Percentiles rank a stretch among this genome's conserved stretches.
Evolutionary conservation across 2,329 filamentous ascomycete species (phyloP).

Genomic region (Sclerotinia subarctica): DNA sequence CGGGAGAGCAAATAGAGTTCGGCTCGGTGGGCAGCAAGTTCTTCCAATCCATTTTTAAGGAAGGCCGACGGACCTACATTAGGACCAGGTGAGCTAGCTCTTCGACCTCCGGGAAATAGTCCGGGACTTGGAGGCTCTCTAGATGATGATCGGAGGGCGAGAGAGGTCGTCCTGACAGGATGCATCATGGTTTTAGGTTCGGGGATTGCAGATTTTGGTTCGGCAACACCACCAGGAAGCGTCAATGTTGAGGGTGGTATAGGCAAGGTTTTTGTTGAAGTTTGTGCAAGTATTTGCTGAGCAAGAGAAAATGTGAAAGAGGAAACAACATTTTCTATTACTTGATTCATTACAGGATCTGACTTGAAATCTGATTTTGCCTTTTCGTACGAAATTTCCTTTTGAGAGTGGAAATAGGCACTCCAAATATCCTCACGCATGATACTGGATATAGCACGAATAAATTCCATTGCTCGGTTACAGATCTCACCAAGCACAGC

Average conservation of each 20-base stretch:
- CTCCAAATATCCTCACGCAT: conserved; percentile 73
- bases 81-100: conserved; percentile 40
- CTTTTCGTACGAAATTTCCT: conserved; percentile 30
- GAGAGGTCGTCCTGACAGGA: conserved; percentile 61
- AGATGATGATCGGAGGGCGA: conserved; percentile 45
- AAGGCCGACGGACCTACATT: conserved; percentile 47
- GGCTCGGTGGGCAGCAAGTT: conserved; percentile 77
- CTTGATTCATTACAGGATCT: conserved; percentile 45
- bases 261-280: conserved; percentile 63
- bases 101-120: conserved; percentile 50
- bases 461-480: conserved; percentile 76
- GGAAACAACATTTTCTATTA: conserved; percentile 70
- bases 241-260: conserved; percentile 59
- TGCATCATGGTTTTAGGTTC: conserved; percentile 71
- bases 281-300: conserved; percentile 74
- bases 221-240: conserved; percentile 43
- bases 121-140: conserved; percentile 51
- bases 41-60: conserved; percentile 66
- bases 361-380: conserved; percentile 34
- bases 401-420: conserved; percentile 45
- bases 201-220: conserved; percentile 60
- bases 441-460: conserved; percentile 73
- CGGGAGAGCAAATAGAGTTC: conserved; percentile 79
- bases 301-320: conserved; percentile 77
- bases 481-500: conserved; percentile 82